phyloP scores from a whole-genome alignment of 2,329 filamentous ascomycete genomes.

The Chaetomiaceae sp. region DNA sequence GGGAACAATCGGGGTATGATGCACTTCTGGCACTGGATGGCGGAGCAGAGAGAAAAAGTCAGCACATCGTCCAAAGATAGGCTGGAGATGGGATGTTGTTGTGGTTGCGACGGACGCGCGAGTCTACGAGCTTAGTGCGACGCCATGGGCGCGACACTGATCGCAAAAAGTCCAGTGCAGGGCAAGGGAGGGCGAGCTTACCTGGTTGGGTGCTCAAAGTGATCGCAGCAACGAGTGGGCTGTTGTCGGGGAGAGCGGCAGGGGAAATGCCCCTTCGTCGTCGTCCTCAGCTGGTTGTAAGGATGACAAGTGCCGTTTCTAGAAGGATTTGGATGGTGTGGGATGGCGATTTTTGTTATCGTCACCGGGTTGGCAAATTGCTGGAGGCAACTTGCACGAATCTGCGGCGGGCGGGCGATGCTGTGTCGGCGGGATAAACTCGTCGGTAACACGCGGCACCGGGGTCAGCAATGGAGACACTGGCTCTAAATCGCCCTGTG shows the following conservation, averaged over 20 bases:
- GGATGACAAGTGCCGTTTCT: neutral
- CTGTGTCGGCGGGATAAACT: slow-evolving; percentile 17
- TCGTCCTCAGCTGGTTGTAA: slow-evolving; percentile 10
- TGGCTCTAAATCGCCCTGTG: slow-evolving; percentile 12
- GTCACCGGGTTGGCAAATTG: slow-evolving; percentile 22
- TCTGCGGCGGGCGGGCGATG: slow-evolving; percentile 7
- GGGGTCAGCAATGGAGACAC: slow-evolving; percentile 16
- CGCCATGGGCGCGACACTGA: slow-evolving; percentile 3
- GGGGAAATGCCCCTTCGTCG: slow-evolving; percentile 31
- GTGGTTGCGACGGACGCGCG: neutral
- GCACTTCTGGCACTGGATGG: slow-evolving; percentile 22
- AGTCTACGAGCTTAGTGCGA: neutral
- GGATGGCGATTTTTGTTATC: slow-evolving; percentile 21
- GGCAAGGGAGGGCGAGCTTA: slow-evolving; percentile 19
- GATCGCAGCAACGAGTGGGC: slow-evolving; percentile 26
- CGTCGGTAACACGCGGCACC: slow-evolving; percentile 14
- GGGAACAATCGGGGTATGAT: slow-evolving; percentile 22
- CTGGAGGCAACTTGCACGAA: slow-evolving; percentile 16
- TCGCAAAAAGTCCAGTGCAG: neutral
- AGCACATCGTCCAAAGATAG: slow-evolving; percentile 3
- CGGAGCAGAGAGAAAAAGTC: slow-evolving; percentile 14
- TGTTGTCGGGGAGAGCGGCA: slow-evolving; percentile 13
- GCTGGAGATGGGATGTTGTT: neutral
- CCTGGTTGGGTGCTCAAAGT: slow-evolving; percentile 22
- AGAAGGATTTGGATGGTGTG: slow-evolving; percentile 9